phyloP scores from a whole-genome alignment of 2,329 filamentous ascomycete species.

The Emergomyces pasteurianus region DNA sequence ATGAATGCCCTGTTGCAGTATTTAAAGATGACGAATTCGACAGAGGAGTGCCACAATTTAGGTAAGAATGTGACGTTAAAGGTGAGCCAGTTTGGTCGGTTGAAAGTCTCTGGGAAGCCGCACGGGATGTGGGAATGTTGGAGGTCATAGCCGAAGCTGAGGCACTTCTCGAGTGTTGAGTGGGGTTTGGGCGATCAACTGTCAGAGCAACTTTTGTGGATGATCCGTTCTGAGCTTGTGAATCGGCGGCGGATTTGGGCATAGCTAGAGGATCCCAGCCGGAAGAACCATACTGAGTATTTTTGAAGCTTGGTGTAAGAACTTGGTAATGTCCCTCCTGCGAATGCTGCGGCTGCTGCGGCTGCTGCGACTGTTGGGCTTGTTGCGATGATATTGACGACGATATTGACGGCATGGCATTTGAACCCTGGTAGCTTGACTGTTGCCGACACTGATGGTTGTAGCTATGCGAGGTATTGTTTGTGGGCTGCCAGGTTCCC shows the following conservation, averaged over 20 bases:
- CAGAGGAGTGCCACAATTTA: not conserved
- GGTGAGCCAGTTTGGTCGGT: not conserved
- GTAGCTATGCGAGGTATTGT: slow-evolving; percentile 1
- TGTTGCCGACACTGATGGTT: slow-evolving; percentile 5
- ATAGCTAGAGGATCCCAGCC: not conserved
- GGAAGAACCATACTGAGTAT: not conserved
- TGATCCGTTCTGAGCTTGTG: not conserved
- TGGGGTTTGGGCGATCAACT: slow-evolving; percentile 5
- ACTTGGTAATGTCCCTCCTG: not conserved
- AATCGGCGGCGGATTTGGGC: not conserved
- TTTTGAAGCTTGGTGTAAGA: not conserved
- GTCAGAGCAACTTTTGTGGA: not conserved
- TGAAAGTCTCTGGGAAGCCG: not conserved
- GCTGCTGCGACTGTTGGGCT: slow-evolving; percentile 1
- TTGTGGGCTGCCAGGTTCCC: slow-evolving; percentile 4
- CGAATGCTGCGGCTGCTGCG: not conserved
- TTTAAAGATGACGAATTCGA: not conserved
- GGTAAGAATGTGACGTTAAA: not conserved
- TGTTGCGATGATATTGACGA: not conserved
- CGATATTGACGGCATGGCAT: not conserved
- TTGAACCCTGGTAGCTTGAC: slow-evolving; percentile 4
- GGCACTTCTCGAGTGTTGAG: slow-evolving; percentile 7
- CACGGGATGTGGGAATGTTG: not conserved
- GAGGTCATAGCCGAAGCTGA: slow-evolving; percentile 11
- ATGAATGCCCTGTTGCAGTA: not conserved